phyloP scores from a whole-genome alignment of 192 early-diverging fungal species.

The Spizellomyces punctatus region DNA sequence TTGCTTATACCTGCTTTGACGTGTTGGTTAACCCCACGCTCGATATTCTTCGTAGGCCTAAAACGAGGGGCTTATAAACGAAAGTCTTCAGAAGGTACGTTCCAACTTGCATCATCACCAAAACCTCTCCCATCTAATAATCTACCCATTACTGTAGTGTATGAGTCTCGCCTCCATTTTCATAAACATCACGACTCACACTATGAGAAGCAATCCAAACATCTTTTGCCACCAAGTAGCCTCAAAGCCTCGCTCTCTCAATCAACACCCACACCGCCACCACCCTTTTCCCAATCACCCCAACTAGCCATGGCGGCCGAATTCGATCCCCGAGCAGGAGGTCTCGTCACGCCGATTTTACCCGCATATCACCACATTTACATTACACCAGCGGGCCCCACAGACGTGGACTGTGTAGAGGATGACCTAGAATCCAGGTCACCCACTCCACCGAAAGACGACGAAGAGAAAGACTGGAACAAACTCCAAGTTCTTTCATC shows the following conservation, averaged over 20 bases:
- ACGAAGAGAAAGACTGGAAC: conserved; percentile 24
- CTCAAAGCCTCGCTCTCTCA: too few relatives aligned
- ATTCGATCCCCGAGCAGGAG: conserved; percentile 22
- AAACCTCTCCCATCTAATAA: too few relatives aligned
- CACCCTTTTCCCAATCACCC: neutral
- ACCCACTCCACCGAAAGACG: neutral
- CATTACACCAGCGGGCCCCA: conserved; percentile 12
- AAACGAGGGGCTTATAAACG: conserved; percentile 9
- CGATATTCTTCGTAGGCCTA: neutral
- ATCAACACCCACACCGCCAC: neutral
- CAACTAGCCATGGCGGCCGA: conserved; percentile 35
- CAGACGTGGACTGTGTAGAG: neutral
- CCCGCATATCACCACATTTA: conserved; percentile 27
- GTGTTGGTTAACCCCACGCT: neutral
- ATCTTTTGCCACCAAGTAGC: too few relatives aligned
- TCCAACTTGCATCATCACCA: neutral
- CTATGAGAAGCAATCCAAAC: too few relatives aligned
- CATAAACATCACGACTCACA: too few relatives aligned
- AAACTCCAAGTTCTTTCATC: conserved; percentile 16
- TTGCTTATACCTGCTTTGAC: neutral
- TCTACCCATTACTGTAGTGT: too few relatives aligned
- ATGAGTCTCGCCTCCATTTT: too few relatives aligned
- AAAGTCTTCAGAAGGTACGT: conserved; percentile 1
- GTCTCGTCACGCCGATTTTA: neutral
- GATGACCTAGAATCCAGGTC: neutral